These are phyloP conservation scores for Mucor racemosus DNA, from an alignment of 371 early-diverging fungal genomes.

Conservation along the genomic window DNA sequence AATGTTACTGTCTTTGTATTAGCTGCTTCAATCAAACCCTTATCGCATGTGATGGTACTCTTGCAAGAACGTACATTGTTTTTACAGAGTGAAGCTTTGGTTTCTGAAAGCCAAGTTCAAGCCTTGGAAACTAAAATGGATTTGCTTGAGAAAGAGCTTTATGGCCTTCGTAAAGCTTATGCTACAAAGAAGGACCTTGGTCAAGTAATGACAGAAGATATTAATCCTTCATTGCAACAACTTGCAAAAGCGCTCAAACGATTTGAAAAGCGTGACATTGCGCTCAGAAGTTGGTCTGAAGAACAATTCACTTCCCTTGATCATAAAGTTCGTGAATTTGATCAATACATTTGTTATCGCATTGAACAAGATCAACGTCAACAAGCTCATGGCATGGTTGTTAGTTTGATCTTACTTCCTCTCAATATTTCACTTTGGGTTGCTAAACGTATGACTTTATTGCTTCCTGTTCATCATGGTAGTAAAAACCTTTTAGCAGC, in stretches of 20 bases:
- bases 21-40: conserved; percentile 62
- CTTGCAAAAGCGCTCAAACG: conserved; percentile 54
- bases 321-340: conserved; percentile 57
- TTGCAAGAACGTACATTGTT: conserved; percentile 58
- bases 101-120: conserved; percentile 53
- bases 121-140: conserved; percentile 46
- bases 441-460: conserved; percentile 35
- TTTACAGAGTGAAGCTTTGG: conserved; percentile 58
- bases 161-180: conserved; percentile 61
- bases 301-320: conserved; percentile 58
- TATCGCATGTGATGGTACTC: conserved; percentile 52
- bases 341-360: conserved; percentile 50
- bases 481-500: not conserved
- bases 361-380: conserved; percentile 54
- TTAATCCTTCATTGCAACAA: conserved; percentile 40
- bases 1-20: conserved; percentile 65
- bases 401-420: conserved; percentile 44
- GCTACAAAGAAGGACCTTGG: conserved; percentile 70
- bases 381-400: conserved; percentile 34
- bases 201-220: conserved; percentile 38
- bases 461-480: conserved; percentile 12
- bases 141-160: conserved; percentile 62
- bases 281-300: conserved; percentile 53
- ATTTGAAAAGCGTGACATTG: conserved; percentile 57
- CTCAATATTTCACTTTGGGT: conserved; percentile 49